Evolutionary conservation across 495 filamentous ascomycete genomes (phyloP), one percentile per base, ranked within the genome.

Genomic region (Pyrenula aspistea): DNA sequence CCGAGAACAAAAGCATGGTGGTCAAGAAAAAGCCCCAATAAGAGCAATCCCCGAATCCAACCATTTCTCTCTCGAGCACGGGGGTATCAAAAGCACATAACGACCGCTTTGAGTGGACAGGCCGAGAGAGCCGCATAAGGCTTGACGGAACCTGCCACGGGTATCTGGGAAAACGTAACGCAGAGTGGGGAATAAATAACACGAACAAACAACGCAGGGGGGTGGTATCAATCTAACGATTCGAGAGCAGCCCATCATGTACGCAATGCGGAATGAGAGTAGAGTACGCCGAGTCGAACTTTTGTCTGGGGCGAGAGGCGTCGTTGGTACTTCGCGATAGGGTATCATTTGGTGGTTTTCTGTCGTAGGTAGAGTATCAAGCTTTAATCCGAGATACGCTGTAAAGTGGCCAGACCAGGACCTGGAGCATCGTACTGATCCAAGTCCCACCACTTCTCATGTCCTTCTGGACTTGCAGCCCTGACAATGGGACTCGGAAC

Each of bases 201-300:
- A 61, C 62, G 59, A 56, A 47, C 57, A 61, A 57, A 54, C 42
- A 52, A 51, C 42, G 57, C 22, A 60, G 60, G 49, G 66, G 63
- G 67, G 67, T 77, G 73, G 72, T 77, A 78, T 78, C 75, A 77
- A 74, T 78, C 75, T 77, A 77, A 70, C 60, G 58, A 64, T 66
- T 65, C 67, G 67, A 63, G 64, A 64, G 68, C 64, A 67, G 63
- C 70, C 31, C 31, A 42, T 42, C 31, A 42, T 42, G 31, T 42
- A 42, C 31, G 31, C 31, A 42, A 42, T 42, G 31, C 31, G 31
- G 15, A 42, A 67, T 69, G 68, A 67, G 61, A 63, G 70, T 68
- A 64, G 57, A 59, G 54, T 55, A 54, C 56, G 65, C 57, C 70
- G 54, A 65, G 53, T 60, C 60, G 63, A 60, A 61, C 48, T 61